A percentile compares a stretch with the other conserved stretches of the same genome.
Conservation (phyloP, 2,329 filamentous ascomycete genomes). For the Calonectria hawksworthii region DNA sequence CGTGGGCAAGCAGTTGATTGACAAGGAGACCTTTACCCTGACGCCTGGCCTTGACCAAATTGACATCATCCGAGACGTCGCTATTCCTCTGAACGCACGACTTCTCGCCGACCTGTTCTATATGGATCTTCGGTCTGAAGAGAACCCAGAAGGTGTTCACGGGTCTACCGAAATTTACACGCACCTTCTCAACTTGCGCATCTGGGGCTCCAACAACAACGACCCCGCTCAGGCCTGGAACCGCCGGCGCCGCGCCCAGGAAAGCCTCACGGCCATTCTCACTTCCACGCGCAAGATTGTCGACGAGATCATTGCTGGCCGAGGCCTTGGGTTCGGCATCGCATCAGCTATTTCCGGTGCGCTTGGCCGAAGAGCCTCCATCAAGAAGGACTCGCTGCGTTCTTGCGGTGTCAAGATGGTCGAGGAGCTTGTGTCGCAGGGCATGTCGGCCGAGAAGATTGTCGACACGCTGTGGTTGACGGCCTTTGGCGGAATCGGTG, state of each 20-base stretch:
- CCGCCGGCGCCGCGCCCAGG: constrained; percentile 58
- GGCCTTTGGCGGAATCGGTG: constrained; percentile 57
- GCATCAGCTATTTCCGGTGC: constrained; percentile 45
- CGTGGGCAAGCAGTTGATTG: constrained; percentile 56
- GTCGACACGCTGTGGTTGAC: constrained; percentile 55
- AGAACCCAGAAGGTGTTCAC: constrained; percentile 65
- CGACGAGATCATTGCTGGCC: constrained; percentile 51
- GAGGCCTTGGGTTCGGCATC: constrained; percentile 51
- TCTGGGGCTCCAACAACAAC: constrained; percentile 62
- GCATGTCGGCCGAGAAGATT: constrained; percentile 50
- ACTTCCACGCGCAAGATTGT: constrained; percentile 57
- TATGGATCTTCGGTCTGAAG: constrained; percentile 68
- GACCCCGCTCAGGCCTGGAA: constrained; percentile 63
- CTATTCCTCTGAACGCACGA: constrained; percentile 69
- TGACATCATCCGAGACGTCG: constrained; percentile 65
- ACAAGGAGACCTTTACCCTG: constrained; percentile 54
- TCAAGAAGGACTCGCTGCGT: constrained; percentile 54
- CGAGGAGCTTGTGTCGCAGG: constrained; percentile 53
- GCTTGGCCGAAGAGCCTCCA: constrained; percentile 45
- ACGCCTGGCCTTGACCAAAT: constrained; percentile 55
- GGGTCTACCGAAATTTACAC: constrained; percentile 57
- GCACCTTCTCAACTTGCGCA: constrained; percentile 58
- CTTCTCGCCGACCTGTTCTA: constrained; percentile 71
- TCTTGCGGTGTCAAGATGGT: constrained; percentile 56
- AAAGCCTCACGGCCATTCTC: constrained; percentile 53